Evolutionary conservation across 371 early-diverging fungal species (phyloP).

Genomic region (Circinella minor): DNA sequence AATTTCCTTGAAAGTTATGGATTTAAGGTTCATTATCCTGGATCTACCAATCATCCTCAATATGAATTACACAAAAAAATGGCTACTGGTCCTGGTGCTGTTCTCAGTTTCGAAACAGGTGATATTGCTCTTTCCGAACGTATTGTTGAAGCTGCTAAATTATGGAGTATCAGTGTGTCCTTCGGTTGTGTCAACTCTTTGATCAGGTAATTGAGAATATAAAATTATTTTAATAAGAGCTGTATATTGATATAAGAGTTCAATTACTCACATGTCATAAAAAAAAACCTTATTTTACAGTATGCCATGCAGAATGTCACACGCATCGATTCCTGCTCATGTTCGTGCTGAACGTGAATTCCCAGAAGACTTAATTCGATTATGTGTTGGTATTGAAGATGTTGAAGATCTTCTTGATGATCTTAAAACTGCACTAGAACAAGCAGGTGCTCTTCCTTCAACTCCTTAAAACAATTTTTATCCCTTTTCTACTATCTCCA

Average conservation of each 20-base stretch:
- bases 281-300: constrained; percentile 37
- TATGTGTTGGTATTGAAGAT: constrained; percentile 98
- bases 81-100: constrained; percentile 91
- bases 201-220: constrained; percentile 67
- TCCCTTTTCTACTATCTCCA: too few species aligned
- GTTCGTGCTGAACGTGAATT: constrained; percentile 84
- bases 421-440: constrained; percentile 74
- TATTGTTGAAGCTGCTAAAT: constrained; percentile 81
- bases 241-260: neutral
- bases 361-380: constrained; percentile 93
- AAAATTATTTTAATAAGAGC: too few species aligned
- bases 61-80: constrained; percentile 81
- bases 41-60: constrained; percentile 85
- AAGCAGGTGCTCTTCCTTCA: constrained; percentile 71
- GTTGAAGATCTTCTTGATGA: constrained; percentile 91
- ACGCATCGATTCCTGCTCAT: constrained; percentile 93
- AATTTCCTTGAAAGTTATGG: constrained; percentile 78
- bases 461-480: neutral
- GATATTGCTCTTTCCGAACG: constrained; percentile 79
- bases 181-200: constrained; percentile 97
- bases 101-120: constrained; percentile 93
- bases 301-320: constrained; percentile 98
- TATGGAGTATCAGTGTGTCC: constrained; percentile 93
- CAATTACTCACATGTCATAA: neutral
- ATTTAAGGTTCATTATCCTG: constrained; percentile 90